Evolutionary conservation across 345 rosid species (phyloP), one percentile per base, ranked within the genome.

Genomic region (Pelargonium nanum): DNA sequence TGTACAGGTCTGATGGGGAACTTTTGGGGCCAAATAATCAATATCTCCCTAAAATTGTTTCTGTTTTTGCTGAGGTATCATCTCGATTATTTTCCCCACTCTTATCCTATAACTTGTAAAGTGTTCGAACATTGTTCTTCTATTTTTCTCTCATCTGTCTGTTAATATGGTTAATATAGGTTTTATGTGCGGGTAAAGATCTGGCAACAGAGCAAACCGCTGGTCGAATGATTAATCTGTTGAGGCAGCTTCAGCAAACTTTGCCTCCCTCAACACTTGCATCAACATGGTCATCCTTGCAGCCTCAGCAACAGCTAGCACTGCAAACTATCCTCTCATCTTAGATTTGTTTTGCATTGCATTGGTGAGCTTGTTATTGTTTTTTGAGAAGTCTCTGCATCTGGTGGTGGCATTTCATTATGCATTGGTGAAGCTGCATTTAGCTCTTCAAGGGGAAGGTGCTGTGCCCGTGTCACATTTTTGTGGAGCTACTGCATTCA

Each of bases 261-360:
- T 74, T 94, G 62, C 99, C 99, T 22, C 93, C 96, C 2, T 68
- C 87, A 16, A 82, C 95, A 19, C 75, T 90, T 78, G 96, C 96
- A 48, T 84, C 93, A 17, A 88, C 97, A 28, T 85, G 88, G 96
- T 85, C 97, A 57, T 65, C 88, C 54, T 71, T 94, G 80, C 91
- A 86, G 70, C 99, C 99, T 1, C 96, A 94, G 70, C 99, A 94
- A 60, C 97, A 88, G 78, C 80, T 88, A 32, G 92, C 96, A 1
- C 74, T 94, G 72, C 99, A 94, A 71, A 71, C 99, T 53, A 84
- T 90, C 79, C 99, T 94, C 71, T 84, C 96, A 6, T 81, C 89
- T 4, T 88, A 77, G 72, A 17, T 40, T 40, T 40, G 48, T 40
- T 8, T 40, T 40, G 48, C 48, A 40, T 40, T 12, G 48, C 48